Evolutionary conservation across 1,284 basidiomycete genomes (phyloP).

Genomic region (Ceratobasidium sp.): DNA sequence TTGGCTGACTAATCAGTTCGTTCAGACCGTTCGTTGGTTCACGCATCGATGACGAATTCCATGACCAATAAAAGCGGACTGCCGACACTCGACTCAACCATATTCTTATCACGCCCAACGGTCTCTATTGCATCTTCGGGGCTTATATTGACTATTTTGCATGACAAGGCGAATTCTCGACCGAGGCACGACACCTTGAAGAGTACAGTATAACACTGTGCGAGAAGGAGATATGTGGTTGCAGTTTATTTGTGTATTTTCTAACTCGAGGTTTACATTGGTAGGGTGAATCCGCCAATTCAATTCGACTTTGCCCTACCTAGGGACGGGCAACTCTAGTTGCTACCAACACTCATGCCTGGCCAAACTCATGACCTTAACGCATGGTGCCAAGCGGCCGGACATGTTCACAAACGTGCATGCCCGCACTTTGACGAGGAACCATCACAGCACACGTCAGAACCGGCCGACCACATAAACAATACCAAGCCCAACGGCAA

Average conservation of each 20-base stretch:
- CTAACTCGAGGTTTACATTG: background rate
- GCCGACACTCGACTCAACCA: slow-evolving; percentile 11
- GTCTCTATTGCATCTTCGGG: slow-evolving; percentile 4
- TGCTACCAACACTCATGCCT: slow-evolving; percentile 50
- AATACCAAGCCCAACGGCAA: background rate
- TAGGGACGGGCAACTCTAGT: slow-evolving; percentile 18
- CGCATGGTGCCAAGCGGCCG: slow-evolving; percentile 20
- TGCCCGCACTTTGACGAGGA: background rate
- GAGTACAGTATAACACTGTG: background rate
- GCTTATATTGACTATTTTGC: background rate
- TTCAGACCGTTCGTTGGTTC: too few relatives aligned
- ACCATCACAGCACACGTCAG: background rate
- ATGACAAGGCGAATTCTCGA: background rate
- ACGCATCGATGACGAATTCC: too few relatives aligned
- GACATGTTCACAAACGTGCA: background rate
- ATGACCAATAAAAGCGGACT: background rate
- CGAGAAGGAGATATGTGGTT: background rate
- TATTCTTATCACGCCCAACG: background rate
- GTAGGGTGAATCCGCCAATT: background rate
- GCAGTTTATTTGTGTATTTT: background rate
- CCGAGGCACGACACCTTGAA: background rate
- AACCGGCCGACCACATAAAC: background rate
- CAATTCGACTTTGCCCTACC: background rate
- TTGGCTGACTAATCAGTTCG: too few relatives aligned
- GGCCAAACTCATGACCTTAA: slow-evolving; percentile 50